Base-by-base conservation (phyloP, 2,329 filamentous ascomycete genomes). In the Botrytis squamosa region DNA sequence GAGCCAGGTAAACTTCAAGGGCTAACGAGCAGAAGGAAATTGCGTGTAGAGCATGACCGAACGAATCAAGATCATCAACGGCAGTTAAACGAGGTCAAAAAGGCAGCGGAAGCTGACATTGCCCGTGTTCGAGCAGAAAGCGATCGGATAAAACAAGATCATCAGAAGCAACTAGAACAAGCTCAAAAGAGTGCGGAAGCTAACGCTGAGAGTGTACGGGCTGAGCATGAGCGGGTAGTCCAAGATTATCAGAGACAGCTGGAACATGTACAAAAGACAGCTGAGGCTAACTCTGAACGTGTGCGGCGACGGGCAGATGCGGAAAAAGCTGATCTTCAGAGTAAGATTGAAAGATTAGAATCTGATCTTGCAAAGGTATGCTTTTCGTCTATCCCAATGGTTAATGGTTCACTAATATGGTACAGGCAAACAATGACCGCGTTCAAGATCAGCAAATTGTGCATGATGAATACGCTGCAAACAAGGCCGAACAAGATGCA, bases 311-410 rank as follows among this genome's bases (percentile, higher is more conserved):
- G 86, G 60, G 81, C 82, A 40, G 90, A 92, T 62, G 88, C 88
- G 1, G 90, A 93, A 77, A 85, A 88, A 70, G 86, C 88, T n/a
- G 89, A 91, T 75, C 81, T 93, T 20, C 87, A 87, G 78, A 86
- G 86, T 38, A 90, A 85, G 2, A 86, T 92, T 42, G 88, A 86
- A 72, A 85, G 86, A 63, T 82, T 94, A 25, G 88, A 92, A 80
- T 87, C 88, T 49, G 88, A 90, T 77, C 76, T 91, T 20, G 85
- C 89, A 81, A 91, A 90, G 84, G 88, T 88, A 80, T 72, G 80
- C 42, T 22, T 59, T 75, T 25, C 14, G 14, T 22, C 5, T 25
- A 49, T 29, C 7, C 52, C 22, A 25, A 42, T 16, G 42, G 33
- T 22, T 29, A 57, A 49, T 38, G 40, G 44, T 60, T 40, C 38